Evolutionary conservation across 2,329 filamentous ascomycete genomes (phyloP), one percentile per base, ranked within the genome.

Genomic region (Verticillium klebahnii): DNA sequence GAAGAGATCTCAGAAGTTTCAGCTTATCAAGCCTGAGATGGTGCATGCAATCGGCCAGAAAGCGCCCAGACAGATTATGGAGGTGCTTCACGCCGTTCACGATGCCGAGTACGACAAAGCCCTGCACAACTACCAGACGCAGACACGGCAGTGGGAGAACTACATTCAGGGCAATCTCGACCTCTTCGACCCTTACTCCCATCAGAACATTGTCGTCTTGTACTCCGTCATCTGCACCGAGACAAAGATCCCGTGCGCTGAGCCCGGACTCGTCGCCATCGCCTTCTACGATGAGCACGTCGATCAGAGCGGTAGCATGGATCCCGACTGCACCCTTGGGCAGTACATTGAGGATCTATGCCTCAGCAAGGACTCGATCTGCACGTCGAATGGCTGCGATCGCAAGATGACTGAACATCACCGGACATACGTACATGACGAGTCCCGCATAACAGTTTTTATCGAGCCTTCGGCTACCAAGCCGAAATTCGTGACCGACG

Each of bases 91-190:
- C 72, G 95, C 95, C 25, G 93, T 97, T 14, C 93, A 98, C 73
- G 92, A 97, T 72, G 93, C 93, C 2, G 95, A 99, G 74, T 97
- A 98, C 69, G 93, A 99, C 73, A 96, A 95, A 75, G 93, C 94
- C 1, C 78, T 96, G 37, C 92, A 97, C 75, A 93, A 93, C 68
- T 99, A 98, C 72, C 87, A 93, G 73, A 97, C 92, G 0, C 94
- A 98, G 72, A 97, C 93, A 61, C 87, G 92, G 34, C 93, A 97
- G 68, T 99, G 95, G 95, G 95, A 99, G 72, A 91, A 92, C 32
- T 97, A 97, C 69, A 89, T 97, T 25, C 88, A 94, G 58, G 92
- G 92, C 15, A 96, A 95, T 67, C 80, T 90, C 36, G 90, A 96
- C 70, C 82, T 98, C 1, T 99, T 97, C 68, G 93, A 99, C 71